Evolutionary conservation across 2,329 filamentous ascomycete genomes (phyloP).

Genomic region (Colletotrichum incanum): DNA sequence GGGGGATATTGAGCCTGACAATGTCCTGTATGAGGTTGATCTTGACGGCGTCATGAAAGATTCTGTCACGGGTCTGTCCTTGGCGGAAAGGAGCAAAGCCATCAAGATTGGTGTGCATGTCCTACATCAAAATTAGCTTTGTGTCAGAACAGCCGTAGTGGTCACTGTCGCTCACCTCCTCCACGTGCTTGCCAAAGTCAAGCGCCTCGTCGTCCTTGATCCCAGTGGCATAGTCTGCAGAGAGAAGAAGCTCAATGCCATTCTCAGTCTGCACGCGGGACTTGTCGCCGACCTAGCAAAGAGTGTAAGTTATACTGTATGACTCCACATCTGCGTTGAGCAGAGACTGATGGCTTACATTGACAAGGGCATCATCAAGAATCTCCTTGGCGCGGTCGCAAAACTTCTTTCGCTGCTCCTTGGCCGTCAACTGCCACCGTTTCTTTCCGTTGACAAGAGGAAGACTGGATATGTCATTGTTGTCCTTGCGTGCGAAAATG

Average conservation of each 20-base stretch:
- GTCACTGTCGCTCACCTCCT: constrained; percentile 1
- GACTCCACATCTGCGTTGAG: background rate
- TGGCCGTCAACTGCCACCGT: constrained; percentile 7
- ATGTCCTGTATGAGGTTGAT: constrained; percentile 4
- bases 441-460: constrained; percentile 7
- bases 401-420: constrained; percentile 1
- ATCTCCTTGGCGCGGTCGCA: constrained; percentile 7
- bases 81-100: constrained; percentile 4
- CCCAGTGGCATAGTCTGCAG: constrained; percentile 3
- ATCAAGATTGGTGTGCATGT: constrained; percentile 1
- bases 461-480: constrained; percentile 6
- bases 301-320: constrained; percentile 1
- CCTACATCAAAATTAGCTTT: constrained; percentile 1
- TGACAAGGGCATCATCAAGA: constrained; percentile 4
- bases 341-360: background rate
- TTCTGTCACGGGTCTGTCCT: constrained; percentile 5
- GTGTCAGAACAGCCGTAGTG: background rate
- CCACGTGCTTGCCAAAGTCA: constrained; percentile 9
- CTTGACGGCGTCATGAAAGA: constrained; percentile 1
- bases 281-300: constrained; percentile 4
- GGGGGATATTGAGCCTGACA: background rate
- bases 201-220: constrained; percentile 1
- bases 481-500: background rate
- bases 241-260: constrained; percentile 5
- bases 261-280: constrained; percentile 4